phyloP scores from a whole-genome alignment of 2,329 filamentous ascomycete genomes.

The Fusarium xyrophilum region DNA sequence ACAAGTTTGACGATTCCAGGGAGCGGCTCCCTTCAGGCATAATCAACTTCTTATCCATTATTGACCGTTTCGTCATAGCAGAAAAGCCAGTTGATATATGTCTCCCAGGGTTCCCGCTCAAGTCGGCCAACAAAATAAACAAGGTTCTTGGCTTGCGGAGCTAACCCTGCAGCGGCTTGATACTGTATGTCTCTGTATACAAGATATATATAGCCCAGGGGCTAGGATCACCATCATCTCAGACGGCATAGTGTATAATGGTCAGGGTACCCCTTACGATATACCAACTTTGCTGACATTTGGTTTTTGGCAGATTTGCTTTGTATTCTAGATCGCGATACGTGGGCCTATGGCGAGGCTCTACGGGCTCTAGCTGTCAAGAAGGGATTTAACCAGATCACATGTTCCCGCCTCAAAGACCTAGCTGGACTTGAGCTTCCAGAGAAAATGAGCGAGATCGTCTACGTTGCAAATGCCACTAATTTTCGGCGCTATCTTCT shows the following conservation, averaged over 20 bases:
- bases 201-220: not conserved
- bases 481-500: not conserved
- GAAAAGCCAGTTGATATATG: not conserved
- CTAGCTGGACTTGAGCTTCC: not conserved
- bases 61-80: not conserved
- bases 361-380: not conserved
- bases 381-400: not conserved
- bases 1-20: not conserved
- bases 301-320: accelerated
- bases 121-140: not conserved
- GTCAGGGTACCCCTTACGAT: not conserved
- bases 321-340: not conserved
- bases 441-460: not conserved
- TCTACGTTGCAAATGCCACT: not conserved
- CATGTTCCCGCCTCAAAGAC: not conserved
- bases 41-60: not conserved
- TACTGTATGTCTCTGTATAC: not conserved
- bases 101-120: not conserved
- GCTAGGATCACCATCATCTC: not conserved
- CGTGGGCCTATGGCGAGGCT: not conserved
- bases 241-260: not conserved
- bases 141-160: not conserved
- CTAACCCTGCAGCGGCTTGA: not conserved
- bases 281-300: not conserved
- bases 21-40: not conserved